Base-by-base conservation (phyloP, 106 monocot genomes). In the Alisma plantagoaquatica region DNA sequence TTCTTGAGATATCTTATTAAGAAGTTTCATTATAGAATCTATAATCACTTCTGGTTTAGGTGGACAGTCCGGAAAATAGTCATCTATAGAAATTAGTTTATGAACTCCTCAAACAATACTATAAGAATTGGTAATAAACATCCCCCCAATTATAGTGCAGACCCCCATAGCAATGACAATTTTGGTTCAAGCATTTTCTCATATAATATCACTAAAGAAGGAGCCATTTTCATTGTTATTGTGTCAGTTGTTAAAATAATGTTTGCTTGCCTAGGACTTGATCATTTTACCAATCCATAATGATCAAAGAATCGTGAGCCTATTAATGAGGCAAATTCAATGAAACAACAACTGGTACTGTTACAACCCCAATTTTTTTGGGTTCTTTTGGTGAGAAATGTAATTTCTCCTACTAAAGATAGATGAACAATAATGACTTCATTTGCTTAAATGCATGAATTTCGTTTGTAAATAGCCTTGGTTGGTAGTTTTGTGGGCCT, bases 191-290 rank as follows among this genome's bases (percentile, higher is more conserved):
- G 45, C 16, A 46, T n/a, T 46, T 46, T 5, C 45, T 46, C 45
- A n/a, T 46, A 46, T 46, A 46, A 46, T 46, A 15, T 46, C 9
- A 46, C 16, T 46, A 46, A 46, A n/a, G n/a, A n/a, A n/a, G n/a
- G n/a, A n/a, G n/a, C n/a, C n/a, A n/a, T n/a, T n/a, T n/a, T n/a
- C n/a, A 46, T 46, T 46, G 16, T 46, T 46, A 46, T n/a, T 46
- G 16, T 46, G 45, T 20, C 45, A 3, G 21, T n/a, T 46, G 16
- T 46, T 46, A 46, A 46, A 46, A 46, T 5, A 17, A 46, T 4
- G 45, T 46, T n/a, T 46, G 45, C 45, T 46, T 46, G 45, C 45
- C 45, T n/a, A 8, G 45, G n/a, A n/a, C n/a, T n/a, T n/a, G n/a
- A n/a, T n/a, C n/a, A n/a, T n/a, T n/a, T n/a, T n/a, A n/a, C n/a